A percentile compares a stretch with the other conserved stretches of the same genome.
phyloP scores from a whole-genome alignment of 371 early-diverging fungal genomes.

The Mucor indicus region DNA sequence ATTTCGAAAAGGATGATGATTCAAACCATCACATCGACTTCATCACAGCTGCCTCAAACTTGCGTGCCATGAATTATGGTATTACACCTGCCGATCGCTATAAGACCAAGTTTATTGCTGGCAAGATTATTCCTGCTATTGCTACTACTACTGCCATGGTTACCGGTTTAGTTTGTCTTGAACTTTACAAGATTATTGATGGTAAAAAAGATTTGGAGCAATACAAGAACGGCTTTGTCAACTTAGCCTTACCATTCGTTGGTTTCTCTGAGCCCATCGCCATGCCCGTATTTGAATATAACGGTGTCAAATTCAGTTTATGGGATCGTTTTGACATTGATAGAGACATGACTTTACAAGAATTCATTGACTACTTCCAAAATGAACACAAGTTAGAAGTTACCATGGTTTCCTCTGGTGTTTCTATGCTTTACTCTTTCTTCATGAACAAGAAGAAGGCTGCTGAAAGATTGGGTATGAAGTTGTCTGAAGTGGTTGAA shows the following conservation, averaged over 20 bases:
- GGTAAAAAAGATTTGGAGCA: constrained; percentile 84
- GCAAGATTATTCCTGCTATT: constrained; percentile 99
- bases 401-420: constrained; percentile 93
- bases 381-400: constrained; percentile 84
- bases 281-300: constrained; percentile 81
- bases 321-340: constrained; percentile 98
- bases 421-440: constrained; percentile 91
- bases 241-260: constrained; percentile 99
- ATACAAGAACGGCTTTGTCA: constrained; percentile 99
- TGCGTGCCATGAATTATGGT: constrained; percentile 96
- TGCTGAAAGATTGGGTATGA: constrained; percentile 75
- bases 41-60: constrained; percentile 96
- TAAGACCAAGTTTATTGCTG: constrained; percentile 99
- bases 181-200: constrained; percentile 92
- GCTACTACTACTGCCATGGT: constrained; percentile 99
- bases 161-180: constrained; percentile 97
- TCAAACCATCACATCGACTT: constrained; percentile 99
- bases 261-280: constrained; percentile 98
- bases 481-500: constrained; percentile 76
- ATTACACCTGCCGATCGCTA: constrained; percentile 93
- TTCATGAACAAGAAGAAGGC: constrained; percentile 87
- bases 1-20: constrained; percentile 99
- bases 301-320: constrained; percentile 84
- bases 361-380: constrained; percentile 88
- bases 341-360: constrained; percentile 84